Evolutionary conservation across 2,329 filamentous ascomycete genomes (phyloP).

Genomic region (Aspergillus sp.): DNA sequence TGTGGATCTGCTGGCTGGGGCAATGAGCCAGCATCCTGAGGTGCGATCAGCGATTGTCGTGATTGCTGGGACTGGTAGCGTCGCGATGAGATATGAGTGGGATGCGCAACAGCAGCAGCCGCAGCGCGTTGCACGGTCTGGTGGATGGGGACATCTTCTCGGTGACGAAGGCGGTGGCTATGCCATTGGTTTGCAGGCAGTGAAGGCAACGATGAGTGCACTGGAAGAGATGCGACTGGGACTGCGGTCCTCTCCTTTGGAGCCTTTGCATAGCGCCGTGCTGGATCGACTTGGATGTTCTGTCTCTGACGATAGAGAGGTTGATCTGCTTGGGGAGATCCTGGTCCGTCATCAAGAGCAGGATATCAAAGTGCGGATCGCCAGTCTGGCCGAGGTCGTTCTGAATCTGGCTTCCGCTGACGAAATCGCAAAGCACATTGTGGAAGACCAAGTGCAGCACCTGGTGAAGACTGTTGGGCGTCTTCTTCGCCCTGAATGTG

Average conservation of each 20-base stretch:
- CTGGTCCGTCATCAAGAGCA: constrained; percentile 9
- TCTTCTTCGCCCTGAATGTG: constrained; percentile 12
- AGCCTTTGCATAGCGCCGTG: constrained; percentile 12
- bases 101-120: not conserved
- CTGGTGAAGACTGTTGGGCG: constrained; percentile 15
- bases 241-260: not conserved
- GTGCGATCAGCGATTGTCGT: constrained; percentile 32
- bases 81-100: constrained; percentile 41
- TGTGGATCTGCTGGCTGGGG: constrained; percentile 39
- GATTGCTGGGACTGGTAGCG: constrained; percentile 45
- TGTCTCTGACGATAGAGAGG: not conserved
- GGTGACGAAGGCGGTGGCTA: constrained; percentile 47
- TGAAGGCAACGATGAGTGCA: constrained; percentile 31
- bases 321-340: constrained; percentile 19
- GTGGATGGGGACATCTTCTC: constrained; percentile 46
- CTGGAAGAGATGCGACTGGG: constrained; percentile 27
- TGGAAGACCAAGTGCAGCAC: constrained; percentile 6
- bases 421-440: constrained; percentile 13
- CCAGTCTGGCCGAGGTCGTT: constrained; percentile 15
- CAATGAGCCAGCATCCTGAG: constrained; percentile 15
- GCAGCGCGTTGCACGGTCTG: constrained; percentile 32
- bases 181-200: constrained; percentile 38
- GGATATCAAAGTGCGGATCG: constrained; percentile 17
- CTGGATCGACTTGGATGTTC: constrained; percentile 14
- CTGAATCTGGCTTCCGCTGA: constrained; percentile 6